These are phyloP conservation scores for Calonectria leucothoes DNA, from an alignment of 2,329 filamentous ascomycete species.

Conservation along the genomic window DNA sequence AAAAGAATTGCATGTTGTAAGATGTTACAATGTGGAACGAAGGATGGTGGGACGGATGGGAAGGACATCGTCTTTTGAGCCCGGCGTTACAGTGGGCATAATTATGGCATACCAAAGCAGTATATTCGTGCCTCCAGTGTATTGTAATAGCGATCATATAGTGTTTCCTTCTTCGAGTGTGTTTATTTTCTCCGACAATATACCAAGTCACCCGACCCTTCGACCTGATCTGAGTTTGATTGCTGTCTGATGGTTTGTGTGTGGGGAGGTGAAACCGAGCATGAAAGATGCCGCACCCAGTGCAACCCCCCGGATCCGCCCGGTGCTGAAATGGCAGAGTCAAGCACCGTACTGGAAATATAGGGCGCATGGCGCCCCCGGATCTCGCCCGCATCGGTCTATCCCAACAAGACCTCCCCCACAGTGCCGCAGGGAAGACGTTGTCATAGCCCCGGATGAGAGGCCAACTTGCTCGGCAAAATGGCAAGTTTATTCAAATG, in stretches of 20 bases:
- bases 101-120: slow-evolving; percentile 7
- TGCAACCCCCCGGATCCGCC: slow-evolving; percentile 14
- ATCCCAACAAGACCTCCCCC: slow-evolving; percentile 1
- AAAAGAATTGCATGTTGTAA: not conserved
- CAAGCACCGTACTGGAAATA: not conserved
- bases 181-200: not conserved
- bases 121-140: slow-evolving; percentile 11
- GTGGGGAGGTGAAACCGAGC: not conserved
- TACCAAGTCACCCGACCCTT: not conserved
- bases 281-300: not conserved
- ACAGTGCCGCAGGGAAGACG: slow-evolving; percentile 1
- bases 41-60: not conserved
- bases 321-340: not conserved
- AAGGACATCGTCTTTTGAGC: slow-evolving; percentile 7
- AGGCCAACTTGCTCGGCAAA: not conserved
- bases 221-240: not conserved
- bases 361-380: not conserved
- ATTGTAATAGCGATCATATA: slow-evolving; percentile 20
- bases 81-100: slow-evolving; percentile 18
- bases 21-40: not conserved
- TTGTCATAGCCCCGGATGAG: slow-evolving; percentile 4
- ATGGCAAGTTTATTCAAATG: not conserved
- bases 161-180: not conserved
- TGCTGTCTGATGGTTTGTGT: not conserved
- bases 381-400: slow-evolving; percentile 10